Base-by-base conservation (phyloP, 768 basidiomycete genomes). In the Leccinum variicolor region DNA sequence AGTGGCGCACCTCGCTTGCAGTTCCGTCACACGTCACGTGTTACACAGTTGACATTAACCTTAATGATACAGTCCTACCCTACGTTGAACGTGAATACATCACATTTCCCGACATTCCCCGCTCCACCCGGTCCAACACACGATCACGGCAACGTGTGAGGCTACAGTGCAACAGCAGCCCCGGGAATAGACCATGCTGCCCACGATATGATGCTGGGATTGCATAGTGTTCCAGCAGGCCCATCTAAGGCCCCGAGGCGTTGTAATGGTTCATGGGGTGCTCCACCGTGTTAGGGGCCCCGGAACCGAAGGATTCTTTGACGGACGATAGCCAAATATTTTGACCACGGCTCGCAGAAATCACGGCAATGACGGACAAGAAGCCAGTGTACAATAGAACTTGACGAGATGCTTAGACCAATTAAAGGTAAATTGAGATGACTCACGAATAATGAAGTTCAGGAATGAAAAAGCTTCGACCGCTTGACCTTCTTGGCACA, bases 381-480 rank as follows among this genome's bases (percentile, higher is more conserved):
- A 58, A 28, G 36, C 55, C 28, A 15, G 61, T 60, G 62, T 78
- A 79, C 9, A 62, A 45, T 47, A 74, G 33, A 9, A 76, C 78
- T 78, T 31, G 59, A 26, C 48, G 45, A 14, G 15, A 39, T 6
- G n/a, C 36, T 58, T 21, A 54, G 53, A n/a, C 48, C 11, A 45
- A 49, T 10, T 7, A 21, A 19, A 19, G 46, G 11, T 19, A 25
- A 41, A 52, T 19, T 13, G 7, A 21, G 17, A 13, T 13, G 15
- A 64, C 73, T 54, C 46, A 76, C 77, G 21, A 1, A 73, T 54
- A 34, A 76, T 57, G 60, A 75, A 78, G 56, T 62, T 67, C 50
- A 78, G 60, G 62, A 73, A 77, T 13, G 73, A 60, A 57, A 79
- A 72, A 2, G 73, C 77, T 47, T 59, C 65, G 5, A 77, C 56